Evolutionary conservation across 345 rosid species (phyloP), one percentile per base, ranked within the genome.

Genomic region (Boechera retrofracta): DNA sequence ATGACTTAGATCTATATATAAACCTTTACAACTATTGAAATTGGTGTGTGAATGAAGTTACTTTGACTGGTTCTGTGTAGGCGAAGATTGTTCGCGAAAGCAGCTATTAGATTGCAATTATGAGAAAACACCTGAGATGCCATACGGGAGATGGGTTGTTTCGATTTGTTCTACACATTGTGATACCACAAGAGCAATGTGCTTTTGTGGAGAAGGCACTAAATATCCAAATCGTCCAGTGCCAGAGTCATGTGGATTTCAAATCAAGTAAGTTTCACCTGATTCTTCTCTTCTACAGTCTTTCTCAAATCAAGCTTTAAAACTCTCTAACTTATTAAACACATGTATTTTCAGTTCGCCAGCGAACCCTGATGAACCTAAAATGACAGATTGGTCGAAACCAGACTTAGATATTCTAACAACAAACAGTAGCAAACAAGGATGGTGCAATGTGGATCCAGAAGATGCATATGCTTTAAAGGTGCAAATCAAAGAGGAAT

Each of bases 391-490:
- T 55, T 92, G 97, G 99, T 73, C 88, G 29, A 92, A 88, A 81
- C 82, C 90, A 68, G 99, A 95, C 77, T 69, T 85, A 62, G 98
- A 87, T 54, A 83, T 95, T 36, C 76, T 88, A 68, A 88, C 98
- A n/a, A 85, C 84, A 29, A 91, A 95, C 77, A 74, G 56, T 74
- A 95, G 97, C 85, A 87, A 83, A 85, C 80, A 81, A 47, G 98
- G 99, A 64, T 94, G 99, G 98, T 94, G 99, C 74, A 92, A 95
- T 76, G 97, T 92, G 56, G 97, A 92, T 71, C 98, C 99, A 5
- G 78, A 44, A 12, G 97, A 89, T 18, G 99, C 86, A 65, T 87
- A 92, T 86, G 86, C 87, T 62, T 66, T 47, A 18, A 87, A 79
- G 71, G 87, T 87, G 81, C 60, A 80, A 42, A 82, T 84, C 71